Evolutionary conservation across 768 basidiomycete genomes (phyloP), one percentile per base, ranked within the genome.

Genomic region (Phylloporus scabripes): DNA sequence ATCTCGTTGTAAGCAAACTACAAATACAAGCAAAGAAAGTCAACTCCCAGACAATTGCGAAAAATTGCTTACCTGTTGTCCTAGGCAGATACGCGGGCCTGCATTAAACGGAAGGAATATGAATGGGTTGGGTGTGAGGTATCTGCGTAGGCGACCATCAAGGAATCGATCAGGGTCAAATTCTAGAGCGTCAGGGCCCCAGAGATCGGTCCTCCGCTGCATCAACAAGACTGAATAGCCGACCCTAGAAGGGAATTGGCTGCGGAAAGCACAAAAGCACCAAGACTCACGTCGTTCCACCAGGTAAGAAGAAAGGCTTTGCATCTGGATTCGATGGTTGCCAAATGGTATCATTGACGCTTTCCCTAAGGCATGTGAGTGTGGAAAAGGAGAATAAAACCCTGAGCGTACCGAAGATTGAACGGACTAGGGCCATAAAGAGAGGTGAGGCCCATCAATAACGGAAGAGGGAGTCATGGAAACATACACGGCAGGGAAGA

Each of bases 51-150:
- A 26, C 7, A 17, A 9, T 24, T 17, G 20, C 23, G 18, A 42
- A 49, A 53, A 12, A 48, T 3, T n/a, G 23, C 66, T 14, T 45
- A 64, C 69, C 58, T 73, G 70, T 52, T 65, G 69, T 8, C 69
- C 69, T 2, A 70, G 58, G 42, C 69, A 70, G 45, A 70, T 70
- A 8, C 69, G 57, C 14, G 71, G 72, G 5, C 73, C 71, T 0
- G 72, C 71, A 28, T 74, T 73, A 46, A 73, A 73, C 1, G 72
- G 73, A 15, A 74, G 53, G 51, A 74, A 74, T 50, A 71, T 70
- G 50, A 59, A 74, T 0, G 72, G 72, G 39, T 74, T 74, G 1
- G 70, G 63, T 7, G 54, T 63, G 9, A 74, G 54, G 48, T 70
- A 66, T 51, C 59, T 65, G 32, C 38, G 57, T 20, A 72, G 48